Percentiles rank a stretch among this genome's conserved stretches.
These are phyloP conservation scores for Quercus glauca DNA, from an alignment of 306 rosid species.

Conservation along the genomic window DNA sequence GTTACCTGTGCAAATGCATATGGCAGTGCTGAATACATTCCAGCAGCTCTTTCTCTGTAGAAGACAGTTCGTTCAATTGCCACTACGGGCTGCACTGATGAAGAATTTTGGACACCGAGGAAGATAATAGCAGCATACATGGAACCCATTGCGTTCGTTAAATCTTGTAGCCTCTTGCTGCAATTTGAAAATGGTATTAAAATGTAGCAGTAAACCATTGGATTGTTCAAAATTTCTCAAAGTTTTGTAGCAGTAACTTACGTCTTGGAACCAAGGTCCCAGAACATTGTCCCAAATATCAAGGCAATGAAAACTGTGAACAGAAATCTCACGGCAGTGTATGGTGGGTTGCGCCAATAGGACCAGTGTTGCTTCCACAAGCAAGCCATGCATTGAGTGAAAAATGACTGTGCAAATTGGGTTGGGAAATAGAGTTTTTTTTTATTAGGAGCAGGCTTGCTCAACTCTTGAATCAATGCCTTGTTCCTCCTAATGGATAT, in stretches of 20 bases:
- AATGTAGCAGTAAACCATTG: background rate
- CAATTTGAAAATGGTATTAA: background rate
- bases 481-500: slow-evolving; percentile 39
- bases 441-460: slow-evolving; percentile 33
- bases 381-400: slow-evolving; percentile 34
- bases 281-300: slow-evolving; percentile 44
- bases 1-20: slow-evolving; percentile 44
- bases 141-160: slow-evolving; percentile 45
- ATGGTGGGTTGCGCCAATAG: slow-evolving; percentile 42
- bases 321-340: slow-evolving; percentile 34
- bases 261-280: slow-evolving; percentile 47
- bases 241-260: background rate
- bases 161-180: slow-evolving; percentile 30
- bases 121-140: slow-evolving; percentile 39
- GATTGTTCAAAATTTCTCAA: background rate
- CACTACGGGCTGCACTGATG: slow-evolving; percentile 47
- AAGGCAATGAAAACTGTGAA: slow-evolving; percentile 29
- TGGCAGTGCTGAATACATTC: slow-evolving; percentile 47
- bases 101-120: slow-evolving; percentile 39
- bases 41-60: slow-evolving; percentile 51
- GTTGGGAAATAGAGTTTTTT: slow-evolving; percentile 36
- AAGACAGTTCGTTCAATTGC: slow-evolving; percentile 47
- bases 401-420: slow-evolving; percentile 28
- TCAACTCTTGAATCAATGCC: slow-evolving; percentile 25
- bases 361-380: slow-evolving; percentile 51